Conservation (phyloP, 164 flowering plant genomes). For the Cinnamomum chago region DNA sequence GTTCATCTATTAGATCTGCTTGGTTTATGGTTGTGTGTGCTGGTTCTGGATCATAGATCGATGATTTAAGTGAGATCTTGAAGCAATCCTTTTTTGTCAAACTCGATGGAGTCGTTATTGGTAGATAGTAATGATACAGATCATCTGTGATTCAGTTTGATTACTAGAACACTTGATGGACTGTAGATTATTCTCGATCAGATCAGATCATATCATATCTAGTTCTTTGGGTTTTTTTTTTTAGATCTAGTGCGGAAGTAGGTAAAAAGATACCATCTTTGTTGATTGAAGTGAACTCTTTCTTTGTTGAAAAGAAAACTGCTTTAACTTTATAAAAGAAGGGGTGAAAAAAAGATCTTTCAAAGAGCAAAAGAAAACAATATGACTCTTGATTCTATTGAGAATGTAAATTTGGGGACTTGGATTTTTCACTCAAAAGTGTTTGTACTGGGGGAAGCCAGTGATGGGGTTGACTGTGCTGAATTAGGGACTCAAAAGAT, state of each 20-base stretch:
- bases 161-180: not conserved
- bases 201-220: not conserved
- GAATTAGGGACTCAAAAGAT: not conserved
- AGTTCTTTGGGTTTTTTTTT: conserved; percentile 4
- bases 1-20: not conserved
- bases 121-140: too few relatives aligned
- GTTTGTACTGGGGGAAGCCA: not conserved
- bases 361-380: not conserved
- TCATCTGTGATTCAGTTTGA: not conserved
- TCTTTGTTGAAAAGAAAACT: too few relatives aligned
- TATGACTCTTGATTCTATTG: not conserved
- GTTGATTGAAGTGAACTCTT: too few relatives aligned
- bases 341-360: not conserved
- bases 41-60: not conserved
- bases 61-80: not conserved
- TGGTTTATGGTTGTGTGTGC: not conserved
- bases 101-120: too few relatives aligned
- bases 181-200: not conserved
- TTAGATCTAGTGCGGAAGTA: not conserved
- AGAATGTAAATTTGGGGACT: not conserved
- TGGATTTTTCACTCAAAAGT: not conserved
- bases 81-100: not conserved
- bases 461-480: not conserved
- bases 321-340: too few relatives aligned
- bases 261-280: too few relatives aligned